These are phyloP conservation scores for Pistacia vera DNA, from an alignment of 345 rosid species.

Conservation along the genomic window DNA sequence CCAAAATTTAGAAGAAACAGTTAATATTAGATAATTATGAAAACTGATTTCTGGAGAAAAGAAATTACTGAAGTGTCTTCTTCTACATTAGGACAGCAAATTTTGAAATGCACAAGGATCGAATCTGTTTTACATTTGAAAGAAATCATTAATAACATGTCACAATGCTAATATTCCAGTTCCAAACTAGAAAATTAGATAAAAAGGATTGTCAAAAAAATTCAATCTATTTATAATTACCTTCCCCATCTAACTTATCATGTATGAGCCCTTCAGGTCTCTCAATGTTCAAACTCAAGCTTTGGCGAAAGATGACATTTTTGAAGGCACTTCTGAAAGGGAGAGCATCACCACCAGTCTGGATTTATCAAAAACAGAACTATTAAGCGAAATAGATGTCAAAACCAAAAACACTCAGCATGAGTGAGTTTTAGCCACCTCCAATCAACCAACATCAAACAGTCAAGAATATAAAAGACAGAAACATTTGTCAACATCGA, in stretches of 20 bases:
- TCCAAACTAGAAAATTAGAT: conserved; percentile 16
- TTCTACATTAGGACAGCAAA: conserved; percentile 77
- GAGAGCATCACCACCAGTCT: conserved; percentile 84
- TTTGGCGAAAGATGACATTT: conserved; percentile 73
- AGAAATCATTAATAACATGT: conserved; percentile 22
- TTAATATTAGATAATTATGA: not conserved
- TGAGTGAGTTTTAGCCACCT: not conserved
- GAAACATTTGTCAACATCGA: not conserved
- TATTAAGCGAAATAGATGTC: conserved; percentile 12
- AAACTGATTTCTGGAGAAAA: conserved; percentile 16
- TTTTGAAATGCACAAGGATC: conserved; percentile 69
- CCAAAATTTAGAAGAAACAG: not conserved
- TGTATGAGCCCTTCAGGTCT: conserved; percentile 50
- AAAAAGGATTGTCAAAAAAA: not conserved
- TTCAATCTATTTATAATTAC: conserved; percentile 28
- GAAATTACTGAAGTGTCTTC: conserved; percentile 62
- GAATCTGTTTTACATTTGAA: conserved; percentile 43
- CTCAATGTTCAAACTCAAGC: conserved; percentile 41
- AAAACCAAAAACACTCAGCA: conserved; percentile 1
- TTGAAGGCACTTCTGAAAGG: conserved; percentile 92
- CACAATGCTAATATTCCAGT: conserved; percentile 14
- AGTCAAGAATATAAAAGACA: not conserved
- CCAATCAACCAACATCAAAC: conserved; percentile 4
- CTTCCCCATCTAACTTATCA: conserved; percentile 55
- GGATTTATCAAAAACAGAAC: conserved; percentile 29